A percentile compares a stretch with the other conserved stretches of the same genome.
phyloP scores from a whole-genome alignment of 495 filamentous ascomycete species.

The Lichina pygmaea region DNA sequence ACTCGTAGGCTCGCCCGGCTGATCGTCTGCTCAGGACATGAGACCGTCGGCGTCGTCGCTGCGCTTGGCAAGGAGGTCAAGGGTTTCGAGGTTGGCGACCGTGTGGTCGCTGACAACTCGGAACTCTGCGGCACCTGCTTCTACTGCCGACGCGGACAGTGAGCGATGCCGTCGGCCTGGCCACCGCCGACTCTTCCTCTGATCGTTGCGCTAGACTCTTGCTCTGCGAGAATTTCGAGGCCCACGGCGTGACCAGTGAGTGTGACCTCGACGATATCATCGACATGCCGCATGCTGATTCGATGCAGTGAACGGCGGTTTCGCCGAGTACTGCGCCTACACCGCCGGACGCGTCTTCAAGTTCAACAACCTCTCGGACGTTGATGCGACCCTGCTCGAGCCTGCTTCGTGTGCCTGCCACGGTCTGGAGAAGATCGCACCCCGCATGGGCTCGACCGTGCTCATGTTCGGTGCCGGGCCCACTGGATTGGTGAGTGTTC shows the following conservation, averaged over 20 bases:
- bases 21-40: conserved; percentile 17
- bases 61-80: conserved; percentile 26
- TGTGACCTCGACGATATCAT: background rate
- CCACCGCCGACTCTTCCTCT: too few relatives aligned
- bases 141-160: conserved; percentile 41
- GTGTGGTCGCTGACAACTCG: conserved; percentile 29
- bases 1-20: background rate
- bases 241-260: conserved; percentile 26
- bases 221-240: conserved; percentile 42
- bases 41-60: conserved; percentile 27
- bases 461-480: conserved; percentile 36
- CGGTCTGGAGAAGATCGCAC: conserved; percentile 44
- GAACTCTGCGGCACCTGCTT: conserved; percentile 48
- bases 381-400: conserved; percentile 48
- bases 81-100: conserved; percentile 35
- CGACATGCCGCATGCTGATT: background rate
- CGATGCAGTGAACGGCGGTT: conserved; percentile 29
- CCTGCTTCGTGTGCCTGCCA: conserved; percentile 46
- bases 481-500: conserved; percentile 23
- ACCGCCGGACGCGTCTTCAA: conserved; percentile 36
- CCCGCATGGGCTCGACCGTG: conserved; percentile 17
- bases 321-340: conserved; percentile 37
- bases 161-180: background rate
- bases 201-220: conserved; percentile 13
- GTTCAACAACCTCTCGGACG: conserved; percentile 38